phyloP scores from a whole-genome alignment of 768 basidiomycete species.

The Lactifluus volemus region DNA sequence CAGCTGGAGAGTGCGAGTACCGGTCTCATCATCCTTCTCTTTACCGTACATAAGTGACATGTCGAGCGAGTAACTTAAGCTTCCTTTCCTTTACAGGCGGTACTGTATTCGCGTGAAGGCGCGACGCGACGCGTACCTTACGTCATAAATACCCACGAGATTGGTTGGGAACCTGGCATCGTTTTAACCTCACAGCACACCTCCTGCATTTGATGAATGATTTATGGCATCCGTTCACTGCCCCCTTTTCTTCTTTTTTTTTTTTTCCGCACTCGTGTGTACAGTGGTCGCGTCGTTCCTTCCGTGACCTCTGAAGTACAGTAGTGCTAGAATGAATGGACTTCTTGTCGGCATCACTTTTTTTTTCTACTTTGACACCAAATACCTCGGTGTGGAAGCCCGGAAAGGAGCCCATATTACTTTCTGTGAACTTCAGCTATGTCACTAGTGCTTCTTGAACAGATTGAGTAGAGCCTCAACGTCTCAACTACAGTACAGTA shows the following conservation, averaged over 20 bases:
- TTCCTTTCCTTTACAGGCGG: too few relatives aligned
- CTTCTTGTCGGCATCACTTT: background rate
- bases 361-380: slow-evolving; percentile 4
- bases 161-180: too few relatives aligned
- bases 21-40: slow-evolving; percentile 41
- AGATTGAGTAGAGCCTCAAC: too few relatives aligned
- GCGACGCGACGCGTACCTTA: slow-evolving; percentile 13
- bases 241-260: background rate
- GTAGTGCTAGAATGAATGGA: slow-evolving; percentile 26
- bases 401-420: slow-evolving; percentile 8
- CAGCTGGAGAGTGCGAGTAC: background rate
- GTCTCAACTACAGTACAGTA: too few relatives aligned
- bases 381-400: background rate
- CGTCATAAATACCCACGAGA: background rate
- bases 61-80: background rate
- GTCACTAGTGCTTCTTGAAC: background rate
- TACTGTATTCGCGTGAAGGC: background rate
- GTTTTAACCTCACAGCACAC: background rate
- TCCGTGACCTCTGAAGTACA: slow-evolving; percentile 31
- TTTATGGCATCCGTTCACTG: background rate
- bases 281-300: slow-evolving; percentile 28
- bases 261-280: slow-evolving; percentile 22
- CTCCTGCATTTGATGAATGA: too few relatives aligned
- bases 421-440: background rate
- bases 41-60: slow-evolving; percentile 61